These are phyloP conservation scores for Diaporthe citri DNA, from an alignment of 2,329 filamentous ascomycete species.

Conservation along the genomic window DNA sequence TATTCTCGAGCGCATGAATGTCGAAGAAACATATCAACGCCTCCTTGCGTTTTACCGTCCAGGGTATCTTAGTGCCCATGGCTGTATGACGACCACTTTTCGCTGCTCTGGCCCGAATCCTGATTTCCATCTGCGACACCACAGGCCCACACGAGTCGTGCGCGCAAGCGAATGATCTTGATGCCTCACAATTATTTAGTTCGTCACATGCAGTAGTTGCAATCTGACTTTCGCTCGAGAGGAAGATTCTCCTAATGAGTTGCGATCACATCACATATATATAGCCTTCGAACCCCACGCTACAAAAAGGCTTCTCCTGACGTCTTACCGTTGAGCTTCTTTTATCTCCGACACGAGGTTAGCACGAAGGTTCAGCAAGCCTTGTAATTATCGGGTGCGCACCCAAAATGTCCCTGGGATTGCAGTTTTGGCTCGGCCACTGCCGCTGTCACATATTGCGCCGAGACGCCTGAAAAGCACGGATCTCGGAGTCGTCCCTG, in stretches of 20 bases:
- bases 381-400: neutral
- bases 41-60: neutral
- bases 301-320: neutral
- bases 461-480: conserved; percentile 29
- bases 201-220: conserved; percentile 19
- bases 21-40: conserved; percentile 1
- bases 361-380: conserved; percentile 7
- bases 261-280: conserved; percentile 17
- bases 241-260: neutral
- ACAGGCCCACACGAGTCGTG: conserved; percentile 12
- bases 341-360: neutral
- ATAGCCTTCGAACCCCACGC: neutral
- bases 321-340: conserved; percentile 8
- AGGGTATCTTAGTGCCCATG: neutral
- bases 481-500: conserved; percentile 16
- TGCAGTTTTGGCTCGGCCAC: conserved; percentile 13
- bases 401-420: neutral
- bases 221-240: conserved; percentile 17
- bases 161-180: conserved; percentile 15
- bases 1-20: conserved; percentile 9
- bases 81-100: neutral
- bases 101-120: neutral
- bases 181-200: conserved; percentile 5
- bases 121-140: conserved; percentile 16
- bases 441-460: conserved; percentile 13